Conservation (phyloP, 257 asterid genomes). For the Ophiorrhiza pumila region DNA sequence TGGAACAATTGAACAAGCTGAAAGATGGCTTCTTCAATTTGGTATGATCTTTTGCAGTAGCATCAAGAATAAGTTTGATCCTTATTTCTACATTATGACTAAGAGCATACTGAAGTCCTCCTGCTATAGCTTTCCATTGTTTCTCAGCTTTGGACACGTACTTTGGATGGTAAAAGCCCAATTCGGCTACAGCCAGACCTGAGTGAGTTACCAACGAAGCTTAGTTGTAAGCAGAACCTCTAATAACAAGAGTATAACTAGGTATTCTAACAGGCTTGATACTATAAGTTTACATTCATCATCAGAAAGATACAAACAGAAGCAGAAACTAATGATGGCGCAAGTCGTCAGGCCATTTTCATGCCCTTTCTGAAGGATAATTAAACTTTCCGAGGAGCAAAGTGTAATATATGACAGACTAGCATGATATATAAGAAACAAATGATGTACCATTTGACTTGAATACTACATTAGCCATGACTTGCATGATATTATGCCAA, state of each 20-base stretch:
- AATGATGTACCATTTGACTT: not conserved
- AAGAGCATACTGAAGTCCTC: slow-evolving; percentile 65
- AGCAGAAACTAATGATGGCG: not conserved
- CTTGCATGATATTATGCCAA: not conserved
- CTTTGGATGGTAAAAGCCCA: slow-evolving; percentile 65
- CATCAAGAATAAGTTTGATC: slow-evolving; percentile 35
- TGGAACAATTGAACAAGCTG: slow-evolving; percentile 63
- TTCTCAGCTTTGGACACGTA: slow-evolving; percentile 71
- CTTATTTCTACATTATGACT: slow-evolving; percentile 77
- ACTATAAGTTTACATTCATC: not conserved
- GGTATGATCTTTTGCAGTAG: slow-evolving; percentile 21
- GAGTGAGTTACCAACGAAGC: slow-evolving; percentile 21
- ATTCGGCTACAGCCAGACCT: slow-evolving; percentile 75
- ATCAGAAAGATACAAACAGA: not conserved
- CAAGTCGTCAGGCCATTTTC: not conserved
- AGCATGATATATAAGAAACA: not conserved
- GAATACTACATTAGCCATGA: not conserved
- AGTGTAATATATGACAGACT: not conserved
- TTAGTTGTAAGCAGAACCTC: not conserved
- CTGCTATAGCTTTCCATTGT: slow-evolving; percentile 79
- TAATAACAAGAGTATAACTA: not conserved
- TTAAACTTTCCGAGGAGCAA: not conserved
- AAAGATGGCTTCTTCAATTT: slow-evolving; percentile 42
- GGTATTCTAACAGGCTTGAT: not conserved
- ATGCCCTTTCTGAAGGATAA: too few species aligned